Base-by-base conservation (phyloP, 345 rosid genomes). In the Aurinia saxatilis region DNA sequence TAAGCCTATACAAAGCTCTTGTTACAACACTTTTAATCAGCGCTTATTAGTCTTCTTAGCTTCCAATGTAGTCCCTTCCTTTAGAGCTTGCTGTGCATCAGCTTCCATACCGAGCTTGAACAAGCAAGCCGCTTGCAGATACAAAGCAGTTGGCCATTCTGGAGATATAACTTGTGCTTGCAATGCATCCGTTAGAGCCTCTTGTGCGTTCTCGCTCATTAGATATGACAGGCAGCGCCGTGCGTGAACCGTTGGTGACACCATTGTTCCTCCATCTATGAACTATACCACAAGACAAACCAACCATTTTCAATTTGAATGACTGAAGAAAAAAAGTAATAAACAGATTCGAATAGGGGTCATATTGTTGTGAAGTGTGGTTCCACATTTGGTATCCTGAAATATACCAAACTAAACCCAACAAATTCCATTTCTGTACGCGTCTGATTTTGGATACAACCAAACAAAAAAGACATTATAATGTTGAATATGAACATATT, bases 261-360 rank as follows among this genome's bases (percentile, higher is more conserved):
- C 89, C 92, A 91, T 88, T 38, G 98, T 86, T 63, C 92, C 96
- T 25, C 95, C 96, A 37, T 89, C 95, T 39, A 92, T 89, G 81
- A 92, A 92, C 98, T 84, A 41, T 66, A 67, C 21, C 37, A 57
- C 29, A 25, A 51, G 23, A 50, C 60, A 41, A 44, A 23, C 18
- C 47, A 59, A 31, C 40, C 50, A 47, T 15, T 49, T 37, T 29
- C n/a, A 0, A 3, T 46, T 25, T 21, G 14, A 44, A 13, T 39
- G 38, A 58, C 17, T 59, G 11, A 58, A 38, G 45, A 38, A 23
- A 13, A 50, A 9, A 2, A 10, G 1, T 31, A 31, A 13, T 3
- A 30, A 15, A 50, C 10, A 11, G 31, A 27, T 27, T 27, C 31
- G 31, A 27, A 27, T 27, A 6, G 7, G 31, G n/a, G n/a, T n/a